Percentiles rank a stretch among this genome's conserved stretches.
phyloP scores from a whole-genome alignment of 2,329 filamentous ascomycete genomes.

The Microdochium nivale region DNA sequence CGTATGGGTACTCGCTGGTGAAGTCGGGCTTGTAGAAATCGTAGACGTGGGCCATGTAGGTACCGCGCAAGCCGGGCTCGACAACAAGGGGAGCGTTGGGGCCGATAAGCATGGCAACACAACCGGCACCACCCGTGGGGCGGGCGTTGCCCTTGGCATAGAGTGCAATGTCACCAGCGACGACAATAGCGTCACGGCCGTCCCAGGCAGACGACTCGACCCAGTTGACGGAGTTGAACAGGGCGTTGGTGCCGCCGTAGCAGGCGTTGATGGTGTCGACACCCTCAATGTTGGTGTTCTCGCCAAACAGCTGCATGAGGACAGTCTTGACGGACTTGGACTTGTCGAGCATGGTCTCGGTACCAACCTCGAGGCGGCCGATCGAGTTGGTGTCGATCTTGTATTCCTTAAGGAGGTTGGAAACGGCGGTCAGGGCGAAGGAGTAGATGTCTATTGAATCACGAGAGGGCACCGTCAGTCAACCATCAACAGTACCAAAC shows the following conservation, averaged over 20 bases:
- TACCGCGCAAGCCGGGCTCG: constrained; percentile 71
- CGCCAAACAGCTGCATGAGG: constrained; percentile 77
- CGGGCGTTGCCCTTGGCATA: constrained; percentile 78
- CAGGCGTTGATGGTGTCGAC: constrained; percentile 79
- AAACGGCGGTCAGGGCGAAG: constrained; percentile 67
- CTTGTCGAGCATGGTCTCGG: constrained; percentile 80
- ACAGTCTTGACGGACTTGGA: constrained; percentile 87
- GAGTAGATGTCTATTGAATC: constrained; percentile 75
- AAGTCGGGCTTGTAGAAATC: constrained; percentile 89
- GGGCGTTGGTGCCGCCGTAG: constrained; percentile 78
- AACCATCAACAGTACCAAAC: constrained; percentile 3
- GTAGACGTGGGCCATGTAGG: constrained; percentile 76
- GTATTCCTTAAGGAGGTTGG: constrained; percentile 75
- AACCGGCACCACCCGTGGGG: constrained; percentile 72
- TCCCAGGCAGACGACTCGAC: constrained; percentile 83
- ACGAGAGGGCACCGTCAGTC: constrained; percentile 7
- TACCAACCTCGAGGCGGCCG: constrained; percentile 76
- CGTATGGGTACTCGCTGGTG: constrained; percentile 78
- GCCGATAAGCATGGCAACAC: constrained; percentile 70
- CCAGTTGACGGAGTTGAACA: constrained; percentile 82
- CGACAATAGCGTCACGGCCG: constrained; percentile 70
- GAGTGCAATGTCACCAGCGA: constrained; percentile 75
- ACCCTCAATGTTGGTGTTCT: constrained; percentile 78
- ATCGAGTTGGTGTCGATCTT: constrained; percentile 70
- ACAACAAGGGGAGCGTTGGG: constrained; percentile 69